Conservation (phyloP, 306 rosid species). For the Vachellia pachyceras region DNA sequence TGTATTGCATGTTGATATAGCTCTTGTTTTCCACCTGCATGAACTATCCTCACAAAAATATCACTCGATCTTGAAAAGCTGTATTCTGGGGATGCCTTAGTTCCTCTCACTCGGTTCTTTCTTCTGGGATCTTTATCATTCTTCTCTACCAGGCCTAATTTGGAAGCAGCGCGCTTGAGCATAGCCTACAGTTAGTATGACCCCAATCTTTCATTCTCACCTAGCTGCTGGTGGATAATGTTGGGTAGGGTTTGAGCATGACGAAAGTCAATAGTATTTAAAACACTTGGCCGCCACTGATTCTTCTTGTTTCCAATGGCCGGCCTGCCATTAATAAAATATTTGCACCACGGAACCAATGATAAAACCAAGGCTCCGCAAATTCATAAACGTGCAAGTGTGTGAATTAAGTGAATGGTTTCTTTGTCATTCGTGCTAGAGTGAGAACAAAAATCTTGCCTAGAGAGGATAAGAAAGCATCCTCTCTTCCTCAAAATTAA, state of each 20-base stretch:
- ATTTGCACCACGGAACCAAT: constrained; percentile 27
- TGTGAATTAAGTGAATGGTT: constrained; percentile 30
- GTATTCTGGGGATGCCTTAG: constrained; percentile 29
- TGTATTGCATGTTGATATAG: constrained; percentile 53
- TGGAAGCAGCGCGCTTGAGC: constrained; percentile 57
- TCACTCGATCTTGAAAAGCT: constrained; percentile 40
- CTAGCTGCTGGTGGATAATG: constrained; percentile 18
- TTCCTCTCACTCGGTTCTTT: constrained; percentile 27
- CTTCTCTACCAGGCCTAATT: constrained; percentile 50
- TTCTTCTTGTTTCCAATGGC: constrained; percentile 47
- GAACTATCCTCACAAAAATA: constrained; percentile 64
- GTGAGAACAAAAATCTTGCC: constrained; percentile 45
- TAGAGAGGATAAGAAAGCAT: constrained; percentile 47
- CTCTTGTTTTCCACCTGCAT: constrained; percentile 68
- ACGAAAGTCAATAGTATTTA: constrained; percentile 23
- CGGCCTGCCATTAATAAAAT: constrained; percentile 50
- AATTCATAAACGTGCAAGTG: constrained; percentile 34
- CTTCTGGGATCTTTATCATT: constrained; percentile 25
- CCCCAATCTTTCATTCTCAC: constrained; percentile 49
- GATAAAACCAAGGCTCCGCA: constrained; percentile 52
- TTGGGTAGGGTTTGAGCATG: constrained; percentile 41
- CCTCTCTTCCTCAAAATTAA: constrained; percentile 42
- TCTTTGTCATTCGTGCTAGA: constrained; percentile 28
- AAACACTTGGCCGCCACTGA: background rate
- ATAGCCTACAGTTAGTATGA: constrained; percentile 47